Evolutionary conservation across 306 rosid species (phyloP), one percentile per base, ranked within the genome.

Genomic region (Myrica gale): DNA sequence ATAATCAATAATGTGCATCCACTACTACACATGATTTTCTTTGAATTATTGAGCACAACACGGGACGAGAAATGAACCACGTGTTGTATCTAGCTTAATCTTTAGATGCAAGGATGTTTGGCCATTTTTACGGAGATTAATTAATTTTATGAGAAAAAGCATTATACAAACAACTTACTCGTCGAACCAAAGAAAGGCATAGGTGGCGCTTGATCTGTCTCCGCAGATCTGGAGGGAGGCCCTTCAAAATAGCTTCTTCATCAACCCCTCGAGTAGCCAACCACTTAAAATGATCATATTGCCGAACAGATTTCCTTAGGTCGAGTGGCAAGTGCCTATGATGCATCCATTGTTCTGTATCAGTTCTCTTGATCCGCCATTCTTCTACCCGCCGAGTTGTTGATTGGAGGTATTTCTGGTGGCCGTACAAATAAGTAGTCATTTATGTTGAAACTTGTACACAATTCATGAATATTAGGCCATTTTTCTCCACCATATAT

Each of bases 301-400:
- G 89, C 13, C 98, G 82, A 32, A 92, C 93, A 13, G 88, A 87
- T 15, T 87, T 83, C 81, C 89, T 89, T 52, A 96, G 79, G 9
- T 89, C 93, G 15, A 74, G 67, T 61, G 98, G 97, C 37, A 96
- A 87, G 65, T 92, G 99, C 75, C 97, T 85, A 84, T 92, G 99
- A 78, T 82, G 93, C 98, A 96, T 96, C 99, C 99, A 96, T 76
- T 96, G 91, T 71, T 96, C 98, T 55, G 96, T 88, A 71, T 96
- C 99, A 23, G 89, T 92, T 84, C 96, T 89, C 86, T 76, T 88
- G 63, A 92, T 90, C 77, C 98, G 89, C 99, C 99, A 96, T 76
- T 96, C 99, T 82, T 96, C 98, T 57, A 96, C 81, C 12, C 97
- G 87, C 52, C 89, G 91, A 0, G 96, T 92, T 0, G 90, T 88